A percentile compares a stretch with the other conserved stretches of the same genome.
Conservation (phyloP, 179 eudicot genomes). For the Camellia oleifera region DNA sequence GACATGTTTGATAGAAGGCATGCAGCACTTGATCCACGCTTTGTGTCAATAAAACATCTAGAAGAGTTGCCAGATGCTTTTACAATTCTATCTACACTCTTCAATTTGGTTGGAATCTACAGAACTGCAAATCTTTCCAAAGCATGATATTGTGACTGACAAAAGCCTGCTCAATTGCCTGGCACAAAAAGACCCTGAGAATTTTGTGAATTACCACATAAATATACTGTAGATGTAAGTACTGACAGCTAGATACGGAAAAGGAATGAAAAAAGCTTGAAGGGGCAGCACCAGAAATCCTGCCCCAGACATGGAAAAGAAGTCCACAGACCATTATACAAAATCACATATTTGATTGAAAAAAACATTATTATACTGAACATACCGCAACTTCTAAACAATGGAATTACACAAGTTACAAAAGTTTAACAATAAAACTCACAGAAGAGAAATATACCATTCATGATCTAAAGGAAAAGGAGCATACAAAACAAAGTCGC, state of each 20-base stretch:
- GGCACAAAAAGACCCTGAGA: background rate
- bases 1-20: slow-evolving; percentile 11
- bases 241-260: background rate
- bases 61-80: slow-evolving; percentile 5
- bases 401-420: background rate
- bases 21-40: slow-evolving; percentile 2
- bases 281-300: slow-evolving; percentile 5
- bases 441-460: background rate
- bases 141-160: slow-evolving; percentile 5
- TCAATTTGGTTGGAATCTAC: background rate
- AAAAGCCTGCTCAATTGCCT: background rate
- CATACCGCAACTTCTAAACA: background rate
- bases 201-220: background rate
- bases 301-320: background rate
- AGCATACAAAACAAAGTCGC: background rate
- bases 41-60: background rate
- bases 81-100: background rate
- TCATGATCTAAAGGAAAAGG: background rate
- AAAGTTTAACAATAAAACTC: background rate
- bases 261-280: slow-evolving; percentile 2
- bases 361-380: background rate
- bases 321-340: background rate
- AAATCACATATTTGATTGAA: background rate
- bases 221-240: background rate
- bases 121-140: background rate